Base-by-base conservation (phyloP, 768 basidiomycete species). In the Tylopilus sp. region DNA sequence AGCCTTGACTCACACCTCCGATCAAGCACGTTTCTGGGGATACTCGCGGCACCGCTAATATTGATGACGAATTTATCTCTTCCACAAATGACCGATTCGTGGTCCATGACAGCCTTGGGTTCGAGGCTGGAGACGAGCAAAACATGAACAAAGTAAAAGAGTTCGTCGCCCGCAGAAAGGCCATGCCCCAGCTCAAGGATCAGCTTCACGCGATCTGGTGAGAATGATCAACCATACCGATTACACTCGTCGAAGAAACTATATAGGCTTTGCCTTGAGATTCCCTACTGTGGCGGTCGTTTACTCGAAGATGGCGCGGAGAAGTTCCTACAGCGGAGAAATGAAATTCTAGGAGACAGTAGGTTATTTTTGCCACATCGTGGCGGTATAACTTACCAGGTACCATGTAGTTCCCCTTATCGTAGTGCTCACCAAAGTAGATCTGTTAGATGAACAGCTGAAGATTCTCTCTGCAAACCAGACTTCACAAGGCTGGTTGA, bases 211-310 rank as follows among this genome's bases (percentile, higher is more conserved):
- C 31, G 2, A 31, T 60, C 30, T 60, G 59, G 59, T 62, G 29
- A 29, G 41, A 34, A 13, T 2, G 7, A 28, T 12, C 21, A 7
- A n/a, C 3, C 30, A 3, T 10, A 14, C 36, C 13, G 1, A 9
- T 36, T 17, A 6, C n/a, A 21, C 2, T 24, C 2, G n/a, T 29
- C 45, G 14, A 60, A 3, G 12, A 26, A 17, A 12, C 1, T 4
- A 25, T 36, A 7, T 36, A 60, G 59, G 59, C 59, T 60, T 33
- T 60, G 59, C 16, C 49, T 60, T 7, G 59, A 61, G 17, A 43
- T 49, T 34, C 59, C 59, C 17, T 49, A 49, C 16, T 38, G 50
- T 11, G 59, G 59, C 6, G 59, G 54, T 24, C 59, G 59, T 49
- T 38, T 61, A 24, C 54, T 61, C 9, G 59, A 61, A 17, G 30